Percentiles rank a stretch among this genome's conserved stretches.
These are phyloP conservation scores for Begonia fuchsioides DNA, from an alignment of 306 rosid species.

Conservation along the genomic window DNA sequence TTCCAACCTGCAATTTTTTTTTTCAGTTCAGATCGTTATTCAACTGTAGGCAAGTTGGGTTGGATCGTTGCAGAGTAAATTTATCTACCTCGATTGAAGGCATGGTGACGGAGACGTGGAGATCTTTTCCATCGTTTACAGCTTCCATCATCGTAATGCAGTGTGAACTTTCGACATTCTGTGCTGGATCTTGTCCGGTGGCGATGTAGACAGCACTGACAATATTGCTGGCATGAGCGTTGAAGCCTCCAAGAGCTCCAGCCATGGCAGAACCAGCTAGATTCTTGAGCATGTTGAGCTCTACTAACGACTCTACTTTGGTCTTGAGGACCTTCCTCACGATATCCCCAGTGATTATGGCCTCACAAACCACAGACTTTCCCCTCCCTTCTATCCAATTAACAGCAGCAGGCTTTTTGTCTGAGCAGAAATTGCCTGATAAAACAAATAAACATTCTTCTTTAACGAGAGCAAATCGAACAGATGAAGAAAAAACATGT, in stretches of 20 bases:
- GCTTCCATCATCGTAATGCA: conserved; percentile 14
- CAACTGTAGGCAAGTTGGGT: too few species aligned
- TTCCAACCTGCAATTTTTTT: conserved; percentile 7
- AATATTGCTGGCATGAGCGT: conserved; percentile 15
- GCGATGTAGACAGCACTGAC: conserved; percentile 10
- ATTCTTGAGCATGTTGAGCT: conserved; percentile 16
- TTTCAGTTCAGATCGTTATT: too few species aligned
- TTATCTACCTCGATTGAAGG: conserved; percentile 12
- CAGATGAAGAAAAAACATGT: not conserved
- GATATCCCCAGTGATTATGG: conserved; percentile 4
- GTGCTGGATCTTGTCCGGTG: conserved; percentile 17
- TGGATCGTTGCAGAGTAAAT: too few species aligned
- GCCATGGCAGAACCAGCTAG: conserved; percentile 15
- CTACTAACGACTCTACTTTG: conserved; percentile 9
- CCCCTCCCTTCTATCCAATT: conserved; percentile 17
- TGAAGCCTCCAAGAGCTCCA: conserved; percentile 16
- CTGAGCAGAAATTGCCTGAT: conserved; percentile 12
- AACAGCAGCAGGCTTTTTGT: conserved; percentile 15
- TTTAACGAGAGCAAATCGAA: not conserved
- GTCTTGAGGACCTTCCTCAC: conserved; percentile 14
- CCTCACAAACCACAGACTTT: conserved; percentile 16
- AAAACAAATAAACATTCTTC: not conserved
- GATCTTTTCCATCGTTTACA: conserved; percentile 12
- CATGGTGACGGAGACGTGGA: conserved; percentile 16
- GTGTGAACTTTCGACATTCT: conserved; percentile 16